Percentiles rank a stretch among this genome's conserved stretches.
Evolutionary conservation across 2,329 filamentous ascomycete species (phyloP).

Genomic region (Westerdykella sp.): DNA sequence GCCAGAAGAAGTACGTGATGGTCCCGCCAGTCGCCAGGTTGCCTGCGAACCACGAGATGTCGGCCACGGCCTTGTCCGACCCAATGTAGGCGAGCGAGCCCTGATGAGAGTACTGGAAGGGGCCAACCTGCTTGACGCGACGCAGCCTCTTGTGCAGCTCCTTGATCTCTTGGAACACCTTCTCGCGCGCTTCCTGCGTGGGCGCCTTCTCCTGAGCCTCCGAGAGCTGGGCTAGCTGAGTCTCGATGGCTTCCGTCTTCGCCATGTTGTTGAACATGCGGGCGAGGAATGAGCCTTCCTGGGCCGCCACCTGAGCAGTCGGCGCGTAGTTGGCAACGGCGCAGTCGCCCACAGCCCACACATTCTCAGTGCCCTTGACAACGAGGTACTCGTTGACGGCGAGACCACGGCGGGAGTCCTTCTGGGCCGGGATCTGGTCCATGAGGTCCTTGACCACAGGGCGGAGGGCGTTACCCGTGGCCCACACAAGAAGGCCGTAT

Average conservation of each 20-base stretch:
- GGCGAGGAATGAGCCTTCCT: conserved; percentile 92
- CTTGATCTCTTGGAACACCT: conserved; percentile 70
- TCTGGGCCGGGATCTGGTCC: conserved; percentile 85
- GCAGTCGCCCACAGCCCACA: conserved; percentile 98
- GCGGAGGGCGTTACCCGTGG: conserved; percentile 90
- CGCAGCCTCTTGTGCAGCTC: conserved; percentile 78
- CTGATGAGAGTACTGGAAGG: conserved; percentile 98
- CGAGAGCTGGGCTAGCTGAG: conserved; percentile 64
- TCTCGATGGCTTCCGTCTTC: conserved; percentile 79
- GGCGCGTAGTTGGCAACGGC: conserved; percentile 96
- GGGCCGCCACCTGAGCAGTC: conserved; percentile 90
- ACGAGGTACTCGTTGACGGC: conserved; percentile 98
- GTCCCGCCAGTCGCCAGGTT: conserved; percentile 91
- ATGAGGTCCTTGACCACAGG: conserved; percentile 88
- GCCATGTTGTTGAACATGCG: conserved; percentile 99
- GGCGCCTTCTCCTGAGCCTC: conserved; percentile 58
- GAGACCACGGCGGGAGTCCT: conserved; percentile 87
- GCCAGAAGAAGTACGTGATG: conserved; percentile 97
- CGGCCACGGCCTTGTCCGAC: conserved; percentile 93
- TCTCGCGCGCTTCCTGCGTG: conserved; percentile 54
- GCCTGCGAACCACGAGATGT: conserved; percentile 94
- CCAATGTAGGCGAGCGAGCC: conserved; percentile 96
- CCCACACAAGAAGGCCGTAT: conserved; percentile 96
- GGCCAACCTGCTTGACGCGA: conserved; percentile 88
- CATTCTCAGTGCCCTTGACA: conserved; percentile 91